Conservation (phyloP, 352 stramenopile genomes). For the Plasmopara viticola region DNA sequence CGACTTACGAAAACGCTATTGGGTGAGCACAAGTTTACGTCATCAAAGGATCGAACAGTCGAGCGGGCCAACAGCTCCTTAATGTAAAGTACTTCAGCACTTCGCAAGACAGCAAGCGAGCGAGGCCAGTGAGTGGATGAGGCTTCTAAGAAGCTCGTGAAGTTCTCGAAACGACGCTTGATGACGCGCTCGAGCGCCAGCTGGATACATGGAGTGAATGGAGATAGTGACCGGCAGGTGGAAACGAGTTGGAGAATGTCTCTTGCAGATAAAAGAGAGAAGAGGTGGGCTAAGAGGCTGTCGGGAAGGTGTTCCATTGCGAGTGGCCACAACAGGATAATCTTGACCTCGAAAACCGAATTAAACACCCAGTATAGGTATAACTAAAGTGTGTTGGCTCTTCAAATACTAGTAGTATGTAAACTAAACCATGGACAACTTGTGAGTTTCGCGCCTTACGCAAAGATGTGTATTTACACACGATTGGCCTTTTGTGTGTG, state of each 20-base stretch:
- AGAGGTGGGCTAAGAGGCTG: conserved; percentile 46
- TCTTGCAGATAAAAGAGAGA: conserved; percentile 49
- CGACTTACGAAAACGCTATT: conserved; percentile 59
- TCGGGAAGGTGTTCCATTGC: conserved; percentile 63
- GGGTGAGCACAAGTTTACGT: conserved; percentile 25
- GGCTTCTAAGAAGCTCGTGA: conserved; percentile 40
- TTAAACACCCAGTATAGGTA: too few species aligned
- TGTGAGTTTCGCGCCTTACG: too few species aligned
- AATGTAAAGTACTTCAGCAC: conserved; percentile 55
- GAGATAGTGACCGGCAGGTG: conserved; percentile 39
- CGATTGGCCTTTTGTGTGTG: too few species aligned
- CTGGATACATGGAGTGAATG: conserved; percentile 32
- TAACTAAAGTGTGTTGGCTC: too few species aligned
- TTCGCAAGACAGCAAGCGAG: conserved; percentile 44
- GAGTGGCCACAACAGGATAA: conserved; percentile 33
- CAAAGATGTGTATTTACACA: too few species aligned
- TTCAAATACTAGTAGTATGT: too few species aligned
- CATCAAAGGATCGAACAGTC: conserved; percentile 33
- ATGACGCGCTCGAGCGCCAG: conserved; percentile 54
- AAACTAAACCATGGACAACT: too few species aligned
- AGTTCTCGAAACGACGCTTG: conserved; percentile 36
- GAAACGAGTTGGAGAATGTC: conserved; percentile 45
- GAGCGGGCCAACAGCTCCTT: conserved; percentile 46
- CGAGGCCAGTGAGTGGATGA: conserved; percentile 61
- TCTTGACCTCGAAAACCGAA: conserved; percentile 21